Conservation (phyloP, 441 rosid species). For the Syzygium syzygioides region DNA sequence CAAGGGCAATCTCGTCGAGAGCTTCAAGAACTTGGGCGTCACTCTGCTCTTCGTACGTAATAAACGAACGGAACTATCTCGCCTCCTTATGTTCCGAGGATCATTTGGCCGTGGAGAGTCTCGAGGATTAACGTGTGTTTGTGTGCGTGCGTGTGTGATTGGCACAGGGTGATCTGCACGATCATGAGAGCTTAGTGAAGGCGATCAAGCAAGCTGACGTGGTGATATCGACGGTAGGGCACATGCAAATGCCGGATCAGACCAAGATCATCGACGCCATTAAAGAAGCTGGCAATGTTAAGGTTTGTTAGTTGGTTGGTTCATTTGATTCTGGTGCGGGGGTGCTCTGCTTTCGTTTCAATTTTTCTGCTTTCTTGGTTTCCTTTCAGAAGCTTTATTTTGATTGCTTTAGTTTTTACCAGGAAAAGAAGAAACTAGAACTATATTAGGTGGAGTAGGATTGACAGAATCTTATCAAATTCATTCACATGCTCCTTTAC, state of each 20-base stretch:
- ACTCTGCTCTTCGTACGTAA: slow-evolving; percentile 28
- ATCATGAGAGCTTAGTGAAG: slow-evolving; percentile 43
- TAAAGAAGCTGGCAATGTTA: slow-evolving; percentile 55
- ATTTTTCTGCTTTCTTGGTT: not conserved
- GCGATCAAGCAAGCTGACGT: slow-evolving; percentile 55
- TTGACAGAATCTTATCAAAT: not conserved
- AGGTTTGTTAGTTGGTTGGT: slow-evolving; percentile 19
- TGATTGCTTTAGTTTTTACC: not conserved
- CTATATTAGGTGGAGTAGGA: not conserved
- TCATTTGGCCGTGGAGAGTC: not conserved
- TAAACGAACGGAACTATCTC: not conserved
- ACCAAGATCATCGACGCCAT: slow-evolving; percentile 45
- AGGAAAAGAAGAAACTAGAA: not conserved
- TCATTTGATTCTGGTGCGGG: not conserved
- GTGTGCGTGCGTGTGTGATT: not conserved
- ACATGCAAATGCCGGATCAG: slow-evolving; percentile 33
- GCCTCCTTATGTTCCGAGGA: not conserved
- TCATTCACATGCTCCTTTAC: not conserved
- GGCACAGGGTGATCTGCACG: slow-evolving; percentile 37
- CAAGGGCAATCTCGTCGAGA: slow-evolving; percentile 35
- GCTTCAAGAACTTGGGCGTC: slow-evolving; percentile 40
- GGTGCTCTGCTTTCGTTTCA: not conserved
- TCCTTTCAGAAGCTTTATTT: not conserved
- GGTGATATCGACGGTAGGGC: slow-evolving; percentile 47
- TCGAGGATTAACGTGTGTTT: not conserved